A percentile compares a stretch with the other conserved stretches of the same genome.
phyloP scores from a whole-genome alignment of 257 asterid genomes.

The Rubia yunnanensis region DNA sequence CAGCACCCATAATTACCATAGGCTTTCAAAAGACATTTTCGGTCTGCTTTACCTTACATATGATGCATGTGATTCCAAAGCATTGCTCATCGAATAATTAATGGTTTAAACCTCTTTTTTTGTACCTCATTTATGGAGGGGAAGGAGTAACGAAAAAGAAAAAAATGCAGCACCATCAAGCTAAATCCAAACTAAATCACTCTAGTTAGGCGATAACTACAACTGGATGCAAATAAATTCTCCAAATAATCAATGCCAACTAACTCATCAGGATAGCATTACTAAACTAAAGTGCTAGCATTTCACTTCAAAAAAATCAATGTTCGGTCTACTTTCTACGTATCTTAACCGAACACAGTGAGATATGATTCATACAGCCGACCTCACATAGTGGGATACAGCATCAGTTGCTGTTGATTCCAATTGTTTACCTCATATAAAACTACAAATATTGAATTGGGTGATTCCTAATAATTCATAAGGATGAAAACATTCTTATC shows the following conservation, averaged over 20 bases:
- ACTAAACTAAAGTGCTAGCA: background rate
- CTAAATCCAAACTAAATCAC: background rate
- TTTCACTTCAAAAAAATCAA: background rate
- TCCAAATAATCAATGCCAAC: background rate
- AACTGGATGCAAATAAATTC: background rate
- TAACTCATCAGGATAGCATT: background rate
- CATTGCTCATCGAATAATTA: no score
- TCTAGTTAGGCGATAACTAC: background rate
- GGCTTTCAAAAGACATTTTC: background rate
- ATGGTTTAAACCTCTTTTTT: no score
- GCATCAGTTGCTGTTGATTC: no score
- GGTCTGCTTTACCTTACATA: background rate
- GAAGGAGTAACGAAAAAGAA: background rate
- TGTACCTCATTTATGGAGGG: background rate
- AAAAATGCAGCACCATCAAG: background rate
- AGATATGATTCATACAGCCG: no score
- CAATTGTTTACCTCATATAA: no score
- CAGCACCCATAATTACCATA: no score
- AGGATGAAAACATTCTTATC: background rate
- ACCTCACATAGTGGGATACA: no score
- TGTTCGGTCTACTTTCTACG: background rate
- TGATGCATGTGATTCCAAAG: no score
- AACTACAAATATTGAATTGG: background rate
- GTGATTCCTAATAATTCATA: background rate
- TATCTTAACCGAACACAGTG: no score